phyloP scores from a whole-genome alignment of 2,329 filamentous ascomycete species.

The Colletotrichum sp. region DNA sequence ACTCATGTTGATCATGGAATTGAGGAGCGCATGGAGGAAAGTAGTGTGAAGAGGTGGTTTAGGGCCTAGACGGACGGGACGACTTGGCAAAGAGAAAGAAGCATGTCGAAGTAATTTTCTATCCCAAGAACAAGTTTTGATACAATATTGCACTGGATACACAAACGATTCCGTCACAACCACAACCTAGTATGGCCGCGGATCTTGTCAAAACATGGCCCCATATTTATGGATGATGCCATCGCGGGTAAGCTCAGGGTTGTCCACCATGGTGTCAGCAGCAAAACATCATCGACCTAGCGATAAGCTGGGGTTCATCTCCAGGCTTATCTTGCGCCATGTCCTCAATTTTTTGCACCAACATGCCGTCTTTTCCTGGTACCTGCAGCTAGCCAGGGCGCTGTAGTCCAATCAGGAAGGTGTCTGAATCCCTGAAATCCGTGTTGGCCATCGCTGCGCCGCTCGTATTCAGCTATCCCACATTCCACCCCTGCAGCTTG shows the following conservation, averaged over 20 bases:
- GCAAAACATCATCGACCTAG: not conserved
- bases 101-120: not conserved
- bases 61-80: not conserved
- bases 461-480: not conserved
- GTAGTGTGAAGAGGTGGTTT: not conserved
- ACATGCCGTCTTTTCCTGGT: not conserved
- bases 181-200: not conserved
- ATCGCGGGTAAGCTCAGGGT: not conserved
- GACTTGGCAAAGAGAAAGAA: not conserved
- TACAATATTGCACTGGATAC: not conserved
- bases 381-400: not conserved
- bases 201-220: not conserved
- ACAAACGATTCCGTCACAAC: not conserved
- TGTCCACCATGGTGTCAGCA: not conserved
- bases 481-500: not conserved
- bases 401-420: not conserved
- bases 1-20: not conserved
- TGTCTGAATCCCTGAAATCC: not conserved
- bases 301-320: not conserved
- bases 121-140: not conserved
- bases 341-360: not conserved
- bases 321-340: not conserved
- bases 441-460: not conserved
- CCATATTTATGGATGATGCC: not conserved
- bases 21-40: not conserved